Evolutionary conservation across 2,329 filamentous ascomycete species (phyloP), one percentile per base, ranked within the genome.

Genomic region (Cladophialophora yegresii): DNA sequence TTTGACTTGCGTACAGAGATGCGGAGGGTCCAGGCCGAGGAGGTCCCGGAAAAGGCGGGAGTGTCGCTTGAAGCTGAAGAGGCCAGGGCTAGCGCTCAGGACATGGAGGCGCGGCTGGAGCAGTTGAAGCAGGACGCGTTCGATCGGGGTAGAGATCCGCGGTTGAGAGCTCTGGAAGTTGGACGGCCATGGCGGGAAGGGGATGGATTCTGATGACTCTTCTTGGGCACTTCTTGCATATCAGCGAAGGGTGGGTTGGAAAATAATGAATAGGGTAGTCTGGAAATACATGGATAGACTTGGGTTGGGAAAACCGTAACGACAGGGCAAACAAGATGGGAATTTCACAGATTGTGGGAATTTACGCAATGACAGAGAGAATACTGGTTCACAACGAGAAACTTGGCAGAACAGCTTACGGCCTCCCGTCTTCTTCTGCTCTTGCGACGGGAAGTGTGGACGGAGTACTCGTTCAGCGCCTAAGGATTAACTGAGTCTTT

Each of bases 131-230:
- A 43, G 33, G 54, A 20, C n/a, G 54, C 54, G 4, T 56, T 56
- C 28, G 54, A 43, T 26, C 54, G 54, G 28, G 54, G 54, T 16
- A 7, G n/a, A 3, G 54, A 56, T 56, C 54, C 54, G 22, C 54
- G 54, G 10, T 22, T 26, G 26, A 36, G 54, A 45, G 54, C 54
- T 12, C 13, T 22, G 36, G 54, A 56, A 28, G 54, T 43, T 10
- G 54, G 54, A 20, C 32, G 54, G 22, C 28, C 33, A n/a, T 56
- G 54, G 54, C 54, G 54, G 20, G 33, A 56, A 56, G 54, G 54
- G 3, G 54, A 56, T 16, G 54, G 54, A 20, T 56, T 13, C 33
- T 56, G 28, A 56, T 6, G 30, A 26, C 54, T 22, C 32, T 54
- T 33, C 16, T n/a, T 28, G n/a, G 23, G 9, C 28, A 28, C 16